These are phyloP conservation scores for Arthrobotrys sphaeroides DNA, from an alignment of 2,329 filamentous ascomycete genomes.

Conservation along the genomic window DNA sequence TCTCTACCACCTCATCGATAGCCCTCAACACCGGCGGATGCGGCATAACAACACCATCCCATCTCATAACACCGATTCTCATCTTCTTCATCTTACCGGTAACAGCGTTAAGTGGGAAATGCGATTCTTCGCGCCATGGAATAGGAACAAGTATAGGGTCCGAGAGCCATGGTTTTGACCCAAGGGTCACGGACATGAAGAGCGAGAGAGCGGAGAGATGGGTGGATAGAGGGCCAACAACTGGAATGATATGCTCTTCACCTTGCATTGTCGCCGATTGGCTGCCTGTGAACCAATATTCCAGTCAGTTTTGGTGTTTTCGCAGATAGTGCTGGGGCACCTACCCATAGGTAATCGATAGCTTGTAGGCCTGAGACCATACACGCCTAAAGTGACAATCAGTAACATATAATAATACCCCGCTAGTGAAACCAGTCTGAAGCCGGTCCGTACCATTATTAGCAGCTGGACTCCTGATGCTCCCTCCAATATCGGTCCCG, in stretches of 20 bases:
- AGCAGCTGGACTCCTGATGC: conserved; percentile 64
- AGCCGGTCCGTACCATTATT: conserved; percentile 61
- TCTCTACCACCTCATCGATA: conserved; percentile 67
- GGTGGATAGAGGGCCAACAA: conserved; percentile 68
- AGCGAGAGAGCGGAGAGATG: conserved; percentile 57
- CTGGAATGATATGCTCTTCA: conserved; percentile 64
- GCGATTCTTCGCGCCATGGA: conserved; percentile 47
- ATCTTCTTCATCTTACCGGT: conserved; percentile 62
- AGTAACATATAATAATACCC: background rate
- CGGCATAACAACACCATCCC: conserved; percentile 70
- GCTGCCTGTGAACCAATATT: conserved; percentile 2
- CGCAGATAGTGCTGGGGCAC: background rate
- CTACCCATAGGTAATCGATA: conserved; percentile 62
- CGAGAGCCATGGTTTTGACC: conserved; percentile 50
- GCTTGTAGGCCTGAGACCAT: conserved; percentile 63
- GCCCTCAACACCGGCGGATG: conserved; percentile 70
- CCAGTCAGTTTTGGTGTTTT: background rate
- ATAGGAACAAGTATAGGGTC: conserved; percentile 52
- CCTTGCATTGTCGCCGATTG: conserved; percentile 60
- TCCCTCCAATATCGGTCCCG: conserved; percentile 67
- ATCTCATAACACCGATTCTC: conserved; percentile 70
- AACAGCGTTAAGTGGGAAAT: conserved; percentile 48
- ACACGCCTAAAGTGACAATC: conserved; percentile 56
- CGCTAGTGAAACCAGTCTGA: too few relatives aligned
- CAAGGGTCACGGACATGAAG: conserved; percentile 50